Evolutionary conservation across 75 land plant genomes (phyloP).

Genomic region (Picea glauca): DNA sequence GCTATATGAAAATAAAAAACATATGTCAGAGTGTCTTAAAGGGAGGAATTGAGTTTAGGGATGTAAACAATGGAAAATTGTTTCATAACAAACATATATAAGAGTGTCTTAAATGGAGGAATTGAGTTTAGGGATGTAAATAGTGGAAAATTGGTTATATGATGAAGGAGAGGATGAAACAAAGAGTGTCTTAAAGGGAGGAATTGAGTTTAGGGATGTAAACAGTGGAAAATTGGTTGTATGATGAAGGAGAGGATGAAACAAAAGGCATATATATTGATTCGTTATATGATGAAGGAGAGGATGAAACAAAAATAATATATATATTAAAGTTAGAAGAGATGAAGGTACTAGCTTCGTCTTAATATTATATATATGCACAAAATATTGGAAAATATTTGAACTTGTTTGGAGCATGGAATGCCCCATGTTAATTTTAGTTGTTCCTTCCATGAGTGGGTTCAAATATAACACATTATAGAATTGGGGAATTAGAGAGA

Average conservation of each 20-base stretch:
- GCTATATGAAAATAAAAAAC: constrained; percentile 70
- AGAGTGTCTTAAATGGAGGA: constrained; percentile 25
- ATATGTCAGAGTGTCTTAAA: constrained; percentile 33
- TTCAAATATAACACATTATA: neutral
- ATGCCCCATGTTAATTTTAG: neutral
- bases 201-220: constrained; percentile 55
- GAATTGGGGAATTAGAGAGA: too few species aligned
- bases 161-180: too few species aligned
- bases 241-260: constrained; percentile 92
- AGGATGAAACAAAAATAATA: too few species aligned
- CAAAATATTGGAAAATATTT: too few species aligned
- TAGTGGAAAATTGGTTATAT: too few species aligned
- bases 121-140: too few species aligned
- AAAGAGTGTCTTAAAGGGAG: constrained; percentile 14
- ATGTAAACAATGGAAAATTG: too few species aligned
- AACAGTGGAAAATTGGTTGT: constrained; percentile 83
- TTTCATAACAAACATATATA: constrained; percentile 59
- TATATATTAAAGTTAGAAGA: constrained; percentile 52
- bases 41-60: too few species aligned
- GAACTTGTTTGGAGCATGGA: neutral
- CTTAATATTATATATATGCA: neutral
- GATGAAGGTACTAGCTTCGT: constrained; percentile 19
- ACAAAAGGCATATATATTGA: constrained; percentile 73
- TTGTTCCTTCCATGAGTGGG: neutral
- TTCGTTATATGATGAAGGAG: too few species aligned